Evolutionary conservation across 1,139 yeast species (phyloP).

Genomic region (Blastobotrys petasosporus): DNA sequence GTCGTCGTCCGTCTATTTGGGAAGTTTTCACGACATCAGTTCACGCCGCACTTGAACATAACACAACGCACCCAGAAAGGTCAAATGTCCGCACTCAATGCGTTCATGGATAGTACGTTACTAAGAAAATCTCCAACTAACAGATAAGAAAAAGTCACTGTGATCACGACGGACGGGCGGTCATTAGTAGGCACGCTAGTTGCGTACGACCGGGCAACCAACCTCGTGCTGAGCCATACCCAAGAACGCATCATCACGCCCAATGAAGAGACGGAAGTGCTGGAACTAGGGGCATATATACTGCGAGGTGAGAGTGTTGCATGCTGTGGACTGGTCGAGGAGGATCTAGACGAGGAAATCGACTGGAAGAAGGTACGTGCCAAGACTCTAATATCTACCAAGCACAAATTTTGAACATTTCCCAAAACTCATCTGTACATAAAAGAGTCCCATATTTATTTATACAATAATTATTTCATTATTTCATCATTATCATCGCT

Average conservation of each 20-base stretch:
- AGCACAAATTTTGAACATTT: constrained; percentile 24
- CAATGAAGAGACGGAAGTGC: constrained; percentile 46
- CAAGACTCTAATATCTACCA: constrained; percentile 19
- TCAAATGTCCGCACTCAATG: constrained; percentile 32
- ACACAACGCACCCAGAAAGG: neutral
- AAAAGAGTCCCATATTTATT: neutral
- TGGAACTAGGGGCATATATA: constrained; percentile 58
- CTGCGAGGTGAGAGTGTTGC: constrained; percentile 82
- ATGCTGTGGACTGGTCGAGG: constrained; percentile 66
- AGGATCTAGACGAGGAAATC: constrained; percentile 41
- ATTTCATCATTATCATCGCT: too few species aligned
- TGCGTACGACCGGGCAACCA: constrained; percentile 79
- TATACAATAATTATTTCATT: neutral
- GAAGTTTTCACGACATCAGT: neutral
- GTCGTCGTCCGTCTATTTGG: constrained; percentile 3
- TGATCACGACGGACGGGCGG: constrained; percentile 81
- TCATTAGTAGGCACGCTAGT: constrained; percentile 54
- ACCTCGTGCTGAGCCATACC: constrained; percentile 59
- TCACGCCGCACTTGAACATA: neutral
- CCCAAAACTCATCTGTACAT: too few species aligned
- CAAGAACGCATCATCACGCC: constrained; percentile 44
- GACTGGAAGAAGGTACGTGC: constrained; percentile 50
- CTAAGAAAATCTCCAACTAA: constrained; percentile 31
- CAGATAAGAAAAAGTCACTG: constrained; percentile 46
- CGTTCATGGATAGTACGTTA: constrained; percentile 32